A percentile compares a stretch with the other conserved stretches of the same genome.
phyloP scores from a whole-genome alignment of 2,329 filamentous ascomycete species.

The Beauveria scarabaeidicola region DNA sequence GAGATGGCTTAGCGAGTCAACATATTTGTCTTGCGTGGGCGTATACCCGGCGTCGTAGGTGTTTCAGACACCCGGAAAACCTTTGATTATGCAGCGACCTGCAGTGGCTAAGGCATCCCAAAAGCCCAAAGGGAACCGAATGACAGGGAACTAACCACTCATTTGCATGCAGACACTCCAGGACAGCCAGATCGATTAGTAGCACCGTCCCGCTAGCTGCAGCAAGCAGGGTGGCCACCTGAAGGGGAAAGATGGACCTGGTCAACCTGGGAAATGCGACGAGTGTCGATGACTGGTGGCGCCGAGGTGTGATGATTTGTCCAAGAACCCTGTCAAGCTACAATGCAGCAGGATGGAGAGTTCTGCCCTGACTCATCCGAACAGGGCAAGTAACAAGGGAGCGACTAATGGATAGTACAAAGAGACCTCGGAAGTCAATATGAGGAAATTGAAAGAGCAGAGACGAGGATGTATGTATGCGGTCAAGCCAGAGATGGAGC shows the following conservation, averaged over 20 bases:
- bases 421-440: not conserved
- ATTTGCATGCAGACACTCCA: not conserved
- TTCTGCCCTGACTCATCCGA: not conserved
- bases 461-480: not conserved
- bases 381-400: not conserved
- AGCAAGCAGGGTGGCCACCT: not conserved
- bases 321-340: constrained; percentile 6
- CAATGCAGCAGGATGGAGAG: not conserved
- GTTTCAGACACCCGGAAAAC: not conserved
- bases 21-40: not conserved
- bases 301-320: not conserved
- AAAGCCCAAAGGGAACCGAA: not conserved
- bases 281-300: not conserved
- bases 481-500: not conserved
- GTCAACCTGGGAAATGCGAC: not conserved
- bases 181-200: not conserved
- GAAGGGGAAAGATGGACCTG: constrained; percentile 4
- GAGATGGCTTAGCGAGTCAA: not conserved
- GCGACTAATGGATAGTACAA: not conserved
- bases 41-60: not conserved
- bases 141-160: not conserved
- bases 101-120: not conserved
- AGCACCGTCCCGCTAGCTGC: not conserved
- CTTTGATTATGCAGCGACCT: not conserved
- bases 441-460: not conserved